Percentiles rank a stretch among this genome's conserved stretches.
phyloP scores from a whole-genome alignment of 1,284 basidiomycete genomes.

The Trametes polyzona region DNA sequence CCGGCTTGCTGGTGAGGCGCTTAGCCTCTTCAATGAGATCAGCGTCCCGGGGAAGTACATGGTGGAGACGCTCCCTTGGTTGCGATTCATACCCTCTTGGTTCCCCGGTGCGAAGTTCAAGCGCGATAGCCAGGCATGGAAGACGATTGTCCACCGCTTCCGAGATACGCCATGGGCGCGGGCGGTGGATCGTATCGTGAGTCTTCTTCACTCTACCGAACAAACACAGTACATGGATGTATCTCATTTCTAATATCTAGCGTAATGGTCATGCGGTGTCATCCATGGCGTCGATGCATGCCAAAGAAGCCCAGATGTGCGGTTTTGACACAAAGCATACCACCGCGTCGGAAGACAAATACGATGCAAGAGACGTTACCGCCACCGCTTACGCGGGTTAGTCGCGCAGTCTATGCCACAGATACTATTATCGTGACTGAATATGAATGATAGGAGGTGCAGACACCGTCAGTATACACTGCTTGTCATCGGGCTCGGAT shows the following conservation, averaged over 20 bases:
- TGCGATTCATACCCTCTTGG: constrained; percentile 7
- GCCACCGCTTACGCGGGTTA: constrained; percentile 7
- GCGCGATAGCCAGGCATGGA: not conserved
- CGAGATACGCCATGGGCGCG: not conserved
- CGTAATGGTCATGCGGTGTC: not conserved
- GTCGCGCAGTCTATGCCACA: not conserved
- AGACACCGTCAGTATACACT: constrained; percentile 1
- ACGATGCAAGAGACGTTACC: not conserved
- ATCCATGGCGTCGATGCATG: not conserved
- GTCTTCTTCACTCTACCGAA: not conserved
- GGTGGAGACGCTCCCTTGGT: constrained; percentile 2
- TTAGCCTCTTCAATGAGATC: not conserved
- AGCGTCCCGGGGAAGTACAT: constrained; percentile 5
- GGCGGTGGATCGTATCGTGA: not conserved
- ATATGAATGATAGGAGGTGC: constrained; percentile 3
- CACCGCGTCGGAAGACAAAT: not conserved
- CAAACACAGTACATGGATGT: not conserved
- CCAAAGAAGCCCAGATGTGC: not conserved
- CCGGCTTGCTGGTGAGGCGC: not conserved
- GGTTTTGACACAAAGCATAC: not conserved
- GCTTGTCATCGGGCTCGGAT: not conserved
- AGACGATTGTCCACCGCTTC: not conserved
- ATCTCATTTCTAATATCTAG: not conserved
- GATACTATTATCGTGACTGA: not conserved
- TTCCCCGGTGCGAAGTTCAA: constrained; percentile 6